phyloP scores from a whole-genome alignment of 768 basidiomycete species.

The Rhizopogon vesiculosus region DNA sequence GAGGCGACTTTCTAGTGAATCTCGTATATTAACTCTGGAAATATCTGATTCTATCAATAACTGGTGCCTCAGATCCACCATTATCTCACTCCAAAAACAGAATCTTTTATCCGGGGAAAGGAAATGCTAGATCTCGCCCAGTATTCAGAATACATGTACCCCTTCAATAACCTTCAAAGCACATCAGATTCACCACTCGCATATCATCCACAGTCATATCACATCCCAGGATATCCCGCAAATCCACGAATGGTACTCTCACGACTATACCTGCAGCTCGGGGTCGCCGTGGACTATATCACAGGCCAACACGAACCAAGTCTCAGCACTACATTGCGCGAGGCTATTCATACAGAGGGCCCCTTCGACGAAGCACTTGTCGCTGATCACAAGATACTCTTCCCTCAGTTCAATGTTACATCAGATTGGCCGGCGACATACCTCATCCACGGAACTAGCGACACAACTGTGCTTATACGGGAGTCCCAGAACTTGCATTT shows the following conservation, averaged over 20 bases:
- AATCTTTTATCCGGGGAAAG: conserved; percentile 49
- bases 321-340: conserved; percentile 40
- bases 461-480: conserved; percentile 38
- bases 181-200: conserved; percentile 40
- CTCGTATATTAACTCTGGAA: neutral
- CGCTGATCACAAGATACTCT: conserved; percentile 28
- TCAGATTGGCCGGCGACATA: conserved; percentile 41
- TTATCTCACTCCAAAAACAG: conserved; percentile 42
- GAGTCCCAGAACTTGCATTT: conserved; percentile 36
- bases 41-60: neutral
- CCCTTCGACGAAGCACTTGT: conserved; percentile 12
- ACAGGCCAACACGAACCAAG: conserved; percentile 41
- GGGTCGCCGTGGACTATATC: conserved; percentile 53
- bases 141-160: conserved; percentile 45
- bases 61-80: conserved; percentile 41
- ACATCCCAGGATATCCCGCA: conserved; percentile 54
- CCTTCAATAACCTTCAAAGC: conserved; percentile 22
- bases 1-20: conserved; percentile 50
- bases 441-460: conserved; percentile 43
- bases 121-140: conserved; percentile 47
- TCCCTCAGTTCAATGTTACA: conserved; percentile 41
- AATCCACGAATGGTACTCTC: conserved; percentile 58
- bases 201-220: conserved; percentile 40
- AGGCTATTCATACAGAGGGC: conserved; percentile 10
- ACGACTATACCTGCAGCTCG: conserved; percentile 57